Base-by-base conservation (phyloP, 345 rosid genomes). In the Anacardium occidentale region DNA sequence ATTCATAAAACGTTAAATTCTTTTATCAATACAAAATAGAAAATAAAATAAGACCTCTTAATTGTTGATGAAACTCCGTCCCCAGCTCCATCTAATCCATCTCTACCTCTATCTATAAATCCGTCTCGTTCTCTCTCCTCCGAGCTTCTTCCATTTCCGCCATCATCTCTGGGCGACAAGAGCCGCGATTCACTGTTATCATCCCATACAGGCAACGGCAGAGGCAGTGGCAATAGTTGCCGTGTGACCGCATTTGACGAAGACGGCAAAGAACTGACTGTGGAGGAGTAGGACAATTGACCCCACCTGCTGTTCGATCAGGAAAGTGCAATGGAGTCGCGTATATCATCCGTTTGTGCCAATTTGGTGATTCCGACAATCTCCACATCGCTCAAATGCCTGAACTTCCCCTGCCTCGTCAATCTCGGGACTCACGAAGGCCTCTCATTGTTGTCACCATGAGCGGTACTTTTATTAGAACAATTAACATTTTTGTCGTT, bases 301-400 rank as follows among this genome's bases (percentile, higher is more conserved):
- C 68, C 76, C 61, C 15, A 74, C 69, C 34, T 34, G 68, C 81
- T 74, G 48, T 80, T 75, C 10, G 88, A 85, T 1, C 80, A 70
- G 18, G 83, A 52, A 13, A 81, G 44, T 7, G 62, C 68, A 45
- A 52, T 60, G 6, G 81, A 52, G 9, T 75, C 75, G 54, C 48
- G 10, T 56, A 62, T 10, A 5, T 37, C 42, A 37, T 68, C 66
- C 1, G 71, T 64, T 24, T 75, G 70, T 5, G 79, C 42, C 4
- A 83, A 69, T 2, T 77, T 70, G 26, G 72, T 44, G 20, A 70
- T 78, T 4, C 70, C 70, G 11, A 76, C 64, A 18, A 87, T 77
- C 65, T 87, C 90, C 20, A 80, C 75, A 17, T 85, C 94, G 29
- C 74, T 78, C 67, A 88, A 83, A 81, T 85, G 86, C 62, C 90